A percentile compares a stretch with the other conserved stretches of the same genome.
Conservation (phyloP, 106 monocot species). For the Allium cepa region DNA sequence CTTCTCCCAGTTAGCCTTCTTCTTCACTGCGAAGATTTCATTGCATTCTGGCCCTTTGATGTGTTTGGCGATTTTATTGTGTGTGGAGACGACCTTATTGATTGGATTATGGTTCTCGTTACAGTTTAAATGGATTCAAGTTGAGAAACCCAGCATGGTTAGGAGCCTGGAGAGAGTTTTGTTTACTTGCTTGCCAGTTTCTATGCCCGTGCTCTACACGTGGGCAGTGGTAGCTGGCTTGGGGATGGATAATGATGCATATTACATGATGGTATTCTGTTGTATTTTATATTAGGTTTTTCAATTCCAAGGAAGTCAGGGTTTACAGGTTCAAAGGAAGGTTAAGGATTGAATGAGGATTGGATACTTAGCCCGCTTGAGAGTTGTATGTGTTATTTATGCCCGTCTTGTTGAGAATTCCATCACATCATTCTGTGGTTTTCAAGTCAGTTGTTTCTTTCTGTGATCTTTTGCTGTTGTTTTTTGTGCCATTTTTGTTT, state of each 20-base stretch:
- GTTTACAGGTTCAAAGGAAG: slow-evolving; percentile 42
- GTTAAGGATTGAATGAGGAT: slow-evolving; percentile 6
- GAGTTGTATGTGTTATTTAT: no score
- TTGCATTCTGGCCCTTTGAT: slow-evolving; percentile 42
- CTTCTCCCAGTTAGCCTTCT: no score
- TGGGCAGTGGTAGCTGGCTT: slow-evolving; percentile 74
- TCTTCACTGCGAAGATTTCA: slow-evolving; percentile 40
- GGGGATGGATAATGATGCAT: slow-evolving; percentile 63
- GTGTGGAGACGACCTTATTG: slow-evolving; percentile 56
- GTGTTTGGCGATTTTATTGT: slow-evolving; percentile 55
- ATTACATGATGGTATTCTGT: slow-evolving; percentile 51
- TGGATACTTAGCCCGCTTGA: slow-evolving; percentile 70
- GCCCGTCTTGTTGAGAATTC: no score
- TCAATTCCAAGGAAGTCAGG: slow-evolving; percentile 60
- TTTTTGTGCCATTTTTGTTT: no score
- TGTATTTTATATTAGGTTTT: slow-evolving; percentile 82
- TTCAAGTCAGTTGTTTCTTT: no score
- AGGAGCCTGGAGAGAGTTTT: slow-evolving; percentile 69
- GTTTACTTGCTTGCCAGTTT: slow-evolving; percentile 72
- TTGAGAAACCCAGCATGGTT: slow-evolving; percentile 66
- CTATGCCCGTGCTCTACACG: slow-evolving; percentile 59
- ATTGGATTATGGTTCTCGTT: slow-evolving; percentile 84
- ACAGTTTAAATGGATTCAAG: slow-evolving; percentile 79
- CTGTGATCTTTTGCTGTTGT: no score
- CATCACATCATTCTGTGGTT: no score